A percentile compares a stretch with the other conserved stretches of the same genome.
phyloP scores from a whole-genome alignment of 805 yeast genomes.

The Danielia reshetovae region DNA sequence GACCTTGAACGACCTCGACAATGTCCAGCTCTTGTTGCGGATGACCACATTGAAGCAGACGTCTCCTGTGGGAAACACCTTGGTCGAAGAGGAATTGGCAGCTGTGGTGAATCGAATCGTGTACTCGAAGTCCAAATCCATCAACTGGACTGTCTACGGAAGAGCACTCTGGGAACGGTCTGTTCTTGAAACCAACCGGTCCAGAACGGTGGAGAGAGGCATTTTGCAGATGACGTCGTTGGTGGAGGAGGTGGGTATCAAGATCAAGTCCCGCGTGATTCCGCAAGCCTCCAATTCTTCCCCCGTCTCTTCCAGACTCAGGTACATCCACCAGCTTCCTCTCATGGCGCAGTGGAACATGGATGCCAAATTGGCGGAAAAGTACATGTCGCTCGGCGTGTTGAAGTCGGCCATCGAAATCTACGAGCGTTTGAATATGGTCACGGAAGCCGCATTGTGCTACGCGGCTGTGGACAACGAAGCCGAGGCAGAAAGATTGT shows the following conservation, averaged over 20 bases:
- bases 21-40: conserved; percentile 68
- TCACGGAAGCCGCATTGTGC: conserved; percentile 85
- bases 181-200: conserved; percentile 68
- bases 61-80: conserved; percentile 64
- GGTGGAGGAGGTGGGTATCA: conserved; percentile 80
- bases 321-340: conserved; percentile 70
- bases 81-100: conserved; percentile 78
- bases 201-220: conserved; percentile 91
- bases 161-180: conserved; percentile 91
- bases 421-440: conserved; percentile 71
- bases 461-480: conserved; percentile 81
- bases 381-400: conserved; percentile 79
- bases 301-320: conserved; percentile 50
- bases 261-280: conserved; percentile 52
- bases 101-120: conserved; percentile 74
- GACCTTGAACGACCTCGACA: conserved; percentile 61
- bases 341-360: conserved; percentile 80
- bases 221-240: conserved; percentile 87
- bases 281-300: conserved; percentile 38
- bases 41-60: conserved; percentile 60
- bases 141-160: conserved; percentile 76
- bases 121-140: conserved; percentile 37
- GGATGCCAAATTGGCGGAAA: conserved; percentile 81
- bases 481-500: conserved; percentile 56
- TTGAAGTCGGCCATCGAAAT: conserved; percentile 85